phyloP scores from a whole-genome alignment of 2,329 filamentous ascomycete species.

The Ceratocystis smalleyi region DNA sequence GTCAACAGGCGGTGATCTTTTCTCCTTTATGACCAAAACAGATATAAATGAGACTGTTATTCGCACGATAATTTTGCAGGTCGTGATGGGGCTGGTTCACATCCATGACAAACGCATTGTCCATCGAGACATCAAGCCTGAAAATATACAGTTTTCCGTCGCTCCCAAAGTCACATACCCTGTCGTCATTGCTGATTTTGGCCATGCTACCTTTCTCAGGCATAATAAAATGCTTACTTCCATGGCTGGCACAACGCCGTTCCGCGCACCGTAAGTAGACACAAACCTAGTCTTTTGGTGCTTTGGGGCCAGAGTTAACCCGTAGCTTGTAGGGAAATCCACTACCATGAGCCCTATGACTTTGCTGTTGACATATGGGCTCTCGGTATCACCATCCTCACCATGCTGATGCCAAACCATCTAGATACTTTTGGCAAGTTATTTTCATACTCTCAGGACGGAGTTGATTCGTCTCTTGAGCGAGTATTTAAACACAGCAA shows the following conservation, averaged over 20 bases:
- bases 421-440: not conserved
- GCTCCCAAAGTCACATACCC: constrained; percentile 31
- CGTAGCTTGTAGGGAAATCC: constrained; percentile 28
- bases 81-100: constrained; percentile 32
- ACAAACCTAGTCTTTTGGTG: not conserved
- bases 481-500: not conserved
- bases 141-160: constrained; percentile 36
- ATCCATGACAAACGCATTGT: constrained; percentile 35
- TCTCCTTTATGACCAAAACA: constrained; percentile 29
- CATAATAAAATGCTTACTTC: constrained; percentile 30
- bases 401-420: constrained; percentile 21
- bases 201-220: constrained; percentile 30
- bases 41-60: constrained; percentile 8
- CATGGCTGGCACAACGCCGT: constrained; percentile 31
- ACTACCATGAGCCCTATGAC: constrained; percentile 21
- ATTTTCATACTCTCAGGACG: not conserved
- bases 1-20: constrained; percentile 39
- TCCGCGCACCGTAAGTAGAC: constrained; percentile 35
- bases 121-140: constrained; percentile 40
- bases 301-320: not conserved
- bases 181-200: constrained; percentile 38
- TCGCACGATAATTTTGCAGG: constrained; percentile 30
- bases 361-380: constrained; percentile 37
- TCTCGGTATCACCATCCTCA: constrained; percentile 32
- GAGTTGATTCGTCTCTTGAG: not conserved